phyloP scores from a whole-genome alignment of 352 stramenopile genomes.

The Lagenidium sp. region DNA sequence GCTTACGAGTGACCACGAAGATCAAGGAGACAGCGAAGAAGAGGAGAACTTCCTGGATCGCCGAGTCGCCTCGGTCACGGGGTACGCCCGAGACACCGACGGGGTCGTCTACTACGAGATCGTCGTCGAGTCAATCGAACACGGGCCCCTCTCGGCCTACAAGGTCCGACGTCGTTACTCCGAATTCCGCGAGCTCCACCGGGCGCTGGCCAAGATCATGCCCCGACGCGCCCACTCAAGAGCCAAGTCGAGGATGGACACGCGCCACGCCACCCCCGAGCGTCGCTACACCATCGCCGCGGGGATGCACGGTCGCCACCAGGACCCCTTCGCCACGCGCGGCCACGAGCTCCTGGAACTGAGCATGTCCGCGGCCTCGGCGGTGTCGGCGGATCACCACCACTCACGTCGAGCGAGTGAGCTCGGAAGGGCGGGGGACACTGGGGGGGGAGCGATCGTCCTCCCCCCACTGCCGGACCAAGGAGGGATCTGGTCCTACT shows the following conservation, averaged over 20 bases:
- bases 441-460: too few relatives aligned
- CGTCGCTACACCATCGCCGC: background rate
- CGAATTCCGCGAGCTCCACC: constrained; percentile 56
- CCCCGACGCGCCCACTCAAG: constrained; percentile 12
- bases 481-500: constrained; percentile 63
- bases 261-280: background rate
- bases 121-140: constrained; percentile 44
- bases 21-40: constrained; percentile 28
- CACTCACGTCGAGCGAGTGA: too few relatives aligned
- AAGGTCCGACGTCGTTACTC: constrained; percentile 72
- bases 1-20: constrained; percentile 4
- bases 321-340: background rate
- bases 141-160: constrained; percentile 67
- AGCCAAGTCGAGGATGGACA: too few relatives aligned
- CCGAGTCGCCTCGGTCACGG: constrained; percentile 51
- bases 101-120: constrained; percentile 77
- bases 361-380: too few relatives aligned
- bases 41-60: constrained; percentile 71
- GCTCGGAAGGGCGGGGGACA: too few relatives aligned
- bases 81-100: constrained; percentile 65
- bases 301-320: background rate
- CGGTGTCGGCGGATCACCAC: background rate
- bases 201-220: constrained; percentile 46
- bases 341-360: too few relatives aligned
- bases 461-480: constrained; percentile 56